phyloP scores from a whole-genome alignment of 257 asterid genomes.

The Solanum ahanhuiri region DNA sequence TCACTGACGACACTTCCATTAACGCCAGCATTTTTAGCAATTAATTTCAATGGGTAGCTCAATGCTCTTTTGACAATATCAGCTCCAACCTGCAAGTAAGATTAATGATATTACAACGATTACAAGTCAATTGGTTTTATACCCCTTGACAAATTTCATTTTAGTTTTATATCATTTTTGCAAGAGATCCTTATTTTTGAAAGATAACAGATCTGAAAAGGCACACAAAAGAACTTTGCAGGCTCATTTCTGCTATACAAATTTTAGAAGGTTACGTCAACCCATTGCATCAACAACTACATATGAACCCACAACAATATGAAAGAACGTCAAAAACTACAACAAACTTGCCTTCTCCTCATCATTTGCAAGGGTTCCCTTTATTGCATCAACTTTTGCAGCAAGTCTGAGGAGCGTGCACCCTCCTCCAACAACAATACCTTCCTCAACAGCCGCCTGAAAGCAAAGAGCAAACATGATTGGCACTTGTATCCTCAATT shows the following conservation, averaged over 20 bases:
- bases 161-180: not conserved
- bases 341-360: conserved; percentile 66
- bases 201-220: not conserved
- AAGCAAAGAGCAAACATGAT: conserved; percentile 1
- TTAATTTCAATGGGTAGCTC: conserved; percentile 94
- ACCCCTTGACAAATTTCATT: not conserved
- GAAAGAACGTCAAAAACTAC: not conserved
- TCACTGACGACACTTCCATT: conserved; percentile 97
- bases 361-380: conserved; percentile 62
- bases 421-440: conserved; percentile 98
- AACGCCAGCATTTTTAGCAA: conserved; percentile 97
- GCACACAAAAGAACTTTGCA: not conserved
- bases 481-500: not conserved
- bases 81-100: conserved; percentile 72
- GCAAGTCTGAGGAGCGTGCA: conserved; percentile 86
- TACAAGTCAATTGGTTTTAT: not conserved
- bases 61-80: conserved; percentile 92
- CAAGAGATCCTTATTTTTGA: not conserved
- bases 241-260: not conserved
- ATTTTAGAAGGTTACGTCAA: not conserved
- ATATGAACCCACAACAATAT: not conserved
- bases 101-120: not conserved
- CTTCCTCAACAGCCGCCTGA: conserved; percentile 99
- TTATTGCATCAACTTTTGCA: conserved; percentile 82
- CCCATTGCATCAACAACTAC: not conserved